Conservation (phyloP, 2,329 filamentous ascomycete genomes). For the Trichoderma sp. region DNA sequence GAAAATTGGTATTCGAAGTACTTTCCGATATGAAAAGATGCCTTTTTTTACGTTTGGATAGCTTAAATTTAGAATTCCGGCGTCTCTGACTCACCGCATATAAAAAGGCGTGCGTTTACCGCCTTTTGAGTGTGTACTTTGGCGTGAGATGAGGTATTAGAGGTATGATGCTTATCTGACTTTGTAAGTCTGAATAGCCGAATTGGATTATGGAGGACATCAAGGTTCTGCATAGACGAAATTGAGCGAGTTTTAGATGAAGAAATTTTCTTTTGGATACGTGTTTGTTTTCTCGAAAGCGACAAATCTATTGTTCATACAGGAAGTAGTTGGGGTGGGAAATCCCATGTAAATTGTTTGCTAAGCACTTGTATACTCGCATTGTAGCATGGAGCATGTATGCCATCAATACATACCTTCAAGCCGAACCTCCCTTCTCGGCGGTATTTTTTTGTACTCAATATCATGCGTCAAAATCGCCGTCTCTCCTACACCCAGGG, state of each 20-base stretch:
- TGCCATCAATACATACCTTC: too few species aligned
- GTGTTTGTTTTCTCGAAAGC: not conserved
- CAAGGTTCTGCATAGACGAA: rapidly evolving
- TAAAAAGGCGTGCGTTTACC: not conserved
- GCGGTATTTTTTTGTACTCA: too few species aligned
- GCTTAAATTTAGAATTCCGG: not conserved
- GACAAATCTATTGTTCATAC: not conserved
- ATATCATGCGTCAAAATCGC: not conserved
- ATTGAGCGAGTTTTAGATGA: not conserved
- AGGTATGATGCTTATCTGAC: too few species aligned
- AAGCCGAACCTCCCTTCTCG: too few species aligned
- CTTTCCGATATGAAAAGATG: not conserved
- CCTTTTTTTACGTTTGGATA: not conserved
- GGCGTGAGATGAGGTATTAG: not conserved
- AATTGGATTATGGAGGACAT: not conserved
- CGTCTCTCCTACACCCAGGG: not conserved
- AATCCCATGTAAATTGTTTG: not conserved
- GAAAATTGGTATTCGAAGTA: not conserved
- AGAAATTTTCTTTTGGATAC: not conserved
- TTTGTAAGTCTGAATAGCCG: not conserved
- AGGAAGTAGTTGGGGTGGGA: not conserved
- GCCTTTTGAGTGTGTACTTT: not conserved
- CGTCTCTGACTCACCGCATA: not conserved
- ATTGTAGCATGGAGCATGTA: too few species aligned
- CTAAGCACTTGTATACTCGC: not conserved